Evolutionary conservation across 345 rosid species (phyloP), one percentile per base, ranked within the genome.

Genomic region (Clarkia xantiana): DNA sequence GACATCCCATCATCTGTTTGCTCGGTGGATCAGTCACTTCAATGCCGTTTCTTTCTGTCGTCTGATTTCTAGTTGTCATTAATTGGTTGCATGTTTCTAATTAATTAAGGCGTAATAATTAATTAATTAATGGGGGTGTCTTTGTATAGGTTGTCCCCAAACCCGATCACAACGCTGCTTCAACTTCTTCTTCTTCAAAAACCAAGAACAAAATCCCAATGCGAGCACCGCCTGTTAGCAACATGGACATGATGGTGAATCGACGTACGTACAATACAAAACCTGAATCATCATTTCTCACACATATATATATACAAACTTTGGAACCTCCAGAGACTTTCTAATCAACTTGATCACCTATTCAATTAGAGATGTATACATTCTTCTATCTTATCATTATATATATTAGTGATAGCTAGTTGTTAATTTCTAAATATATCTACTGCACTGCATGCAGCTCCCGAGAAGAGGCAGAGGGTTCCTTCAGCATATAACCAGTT

Each of bases 401-500:
- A 25, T 13, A 47, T 45, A 7, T 15, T 16, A 11, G 9, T 39
- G 20, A n/a, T 41, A 6, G 19, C 14, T 42, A 29, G 15, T 43
- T 16, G 54, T 61, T 53, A 14, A 11, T 54, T 73, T 46, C 44
- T 49, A 15, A n/a, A n/a, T n/a, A n/a, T n/a, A n/a, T n/a, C n/a
- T n/a, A n/a, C n/a, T n/a, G n/a, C n/a, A n/a, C n/a, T n/a, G n/a
- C 44, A 62, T 67, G 64, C 90, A 90, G 97, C 93, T 74, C 81
- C 89, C 52, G 96, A 81, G 86, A 90, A 90, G 82, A 71, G 94
- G 77, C 97, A 81, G 79, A 84, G 97, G 62, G 86, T 86, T 22
- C 96, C 96, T 65, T 90, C 97, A 60, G 97, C 97, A 3, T 90
- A 90, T 64, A 90, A 90, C 42, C 97, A 90, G 76, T 90, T 90